Evolutionary conservation across 2,329 filamentous ascomycete genomes (phyloP).

Genomic region (Aspergillus jensenii): DNA sequence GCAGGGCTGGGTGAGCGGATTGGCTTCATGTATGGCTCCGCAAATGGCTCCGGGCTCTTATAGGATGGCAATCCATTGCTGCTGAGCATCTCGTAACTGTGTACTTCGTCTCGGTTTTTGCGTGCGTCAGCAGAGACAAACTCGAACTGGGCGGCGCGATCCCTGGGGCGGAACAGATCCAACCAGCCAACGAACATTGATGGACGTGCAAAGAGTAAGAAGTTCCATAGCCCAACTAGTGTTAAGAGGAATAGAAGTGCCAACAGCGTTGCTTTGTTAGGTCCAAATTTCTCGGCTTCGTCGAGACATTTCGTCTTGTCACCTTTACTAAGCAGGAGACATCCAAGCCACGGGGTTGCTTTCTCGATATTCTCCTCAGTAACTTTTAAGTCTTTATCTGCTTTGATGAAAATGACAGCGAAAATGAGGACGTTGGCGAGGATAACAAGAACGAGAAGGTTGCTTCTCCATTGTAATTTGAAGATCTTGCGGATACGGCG

Average conservation of each 20-base stretch:
- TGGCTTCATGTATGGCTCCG: conserved; percentile 27
- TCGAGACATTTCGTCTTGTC: conserved; percentile 67
- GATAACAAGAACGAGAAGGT: conserved; percentile 85
- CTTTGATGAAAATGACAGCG: conserved; percentile 82
- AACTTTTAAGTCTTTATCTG: conserved; percentile 68
- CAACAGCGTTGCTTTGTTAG: conserved; percentile 73
- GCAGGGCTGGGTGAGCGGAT: conserved; percentile 23
- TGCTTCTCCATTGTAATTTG: conserved; percentile 90
- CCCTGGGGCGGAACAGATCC: conserved; percentile 58
- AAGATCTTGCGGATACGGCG: conserved; percentile 82
- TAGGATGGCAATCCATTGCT: conserved; percentile 18
- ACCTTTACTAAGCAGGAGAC: conserved; percentile 60
- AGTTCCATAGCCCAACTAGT: conserved; percentile 82
- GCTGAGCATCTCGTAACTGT: conserved; percentile 77
- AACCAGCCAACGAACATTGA: conserved; percentile 86
- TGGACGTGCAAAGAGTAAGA: conserved; percentile 76
- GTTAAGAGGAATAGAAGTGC: conserved; percentile 81
- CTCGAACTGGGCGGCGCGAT: conserved; percentile 60
- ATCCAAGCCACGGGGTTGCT: conserved; percentile 67
- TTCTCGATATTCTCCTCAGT: conserved; percentile 57
- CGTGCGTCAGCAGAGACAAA: conserved; percentile 86
- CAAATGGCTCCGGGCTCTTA: conserved; percentile 36
- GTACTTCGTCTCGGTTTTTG: conserved; percentile 61
- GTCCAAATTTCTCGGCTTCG: conserved; percentile 61
- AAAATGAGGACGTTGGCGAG: conserved; percentile 92